Evolutionary conservation across 2,329 filamentous ascomycete genomes (phyloP).

Genomic region (Botrytis cinerea): DNA sequence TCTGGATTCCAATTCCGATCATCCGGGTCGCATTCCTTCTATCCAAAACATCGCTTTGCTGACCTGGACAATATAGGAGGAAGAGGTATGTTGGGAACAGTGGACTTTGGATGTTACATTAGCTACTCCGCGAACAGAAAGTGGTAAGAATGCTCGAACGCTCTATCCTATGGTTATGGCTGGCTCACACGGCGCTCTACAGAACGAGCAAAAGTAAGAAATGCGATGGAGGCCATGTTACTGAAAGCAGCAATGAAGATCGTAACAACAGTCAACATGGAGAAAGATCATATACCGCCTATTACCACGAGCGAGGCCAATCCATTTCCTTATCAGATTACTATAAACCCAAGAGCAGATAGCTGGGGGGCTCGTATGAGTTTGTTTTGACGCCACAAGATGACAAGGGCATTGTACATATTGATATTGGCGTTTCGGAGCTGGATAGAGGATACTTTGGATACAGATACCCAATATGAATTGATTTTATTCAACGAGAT

Average conservation of each 20-base stretch:
- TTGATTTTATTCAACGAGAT: slow-evolving; percentile 25
- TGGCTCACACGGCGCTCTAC: slow-evolving; percentile 19
- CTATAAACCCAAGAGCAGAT: slow-evolving; percentile 79
- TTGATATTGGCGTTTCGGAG: slow-evolving; percentile 23
- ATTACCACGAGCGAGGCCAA: slow-evolving; percentile 91
- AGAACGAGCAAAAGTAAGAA: slow-evolving; percentile 87
- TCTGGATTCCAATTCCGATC: slow-evolving; percentile 11
- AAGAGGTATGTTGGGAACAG: slow-evolving; percentile 75
- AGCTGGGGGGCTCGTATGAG: slow-evolving; percentile 80
- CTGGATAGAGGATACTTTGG: slow-evolving; percentile 33
- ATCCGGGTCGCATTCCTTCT: slow-evolving; percentile 19
- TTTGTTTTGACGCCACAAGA: slow-evolving; percentile 46
- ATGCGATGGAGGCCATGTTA: slow-evolving; percentile 87
- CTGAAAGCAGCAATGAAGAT: slow-evolving; percentile 88
- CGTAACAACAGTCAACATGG: slow-evolving; percentile 78
- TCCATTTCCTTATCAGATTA: slow-evolving; percentile 92
- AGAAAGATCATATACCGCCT: slow-evolving; percentile 95
- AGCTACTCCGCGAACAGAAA: slow-evolving; percentile 84
- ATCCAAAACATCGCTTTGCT: slow-evolving; percentile 11
- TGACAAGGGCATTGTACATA: slow-evolving; percentile 29
- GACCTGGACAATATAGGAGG: slow-evolving; percentile 19
- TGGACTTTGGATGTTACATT: slow-evolving; percentile 96
- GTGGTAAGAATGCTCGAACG: slow-evolving; percentile 57
- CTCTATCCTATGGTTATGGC: slow-evolving; percentile 11
- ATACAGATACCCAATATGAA: slow-evolving; percentile 38